These are phyloP conservation scores for Paratinospora sagittata DNA, from an alignment of 164 flowering plant genomes.

Conservation along the genomic window DNA sequence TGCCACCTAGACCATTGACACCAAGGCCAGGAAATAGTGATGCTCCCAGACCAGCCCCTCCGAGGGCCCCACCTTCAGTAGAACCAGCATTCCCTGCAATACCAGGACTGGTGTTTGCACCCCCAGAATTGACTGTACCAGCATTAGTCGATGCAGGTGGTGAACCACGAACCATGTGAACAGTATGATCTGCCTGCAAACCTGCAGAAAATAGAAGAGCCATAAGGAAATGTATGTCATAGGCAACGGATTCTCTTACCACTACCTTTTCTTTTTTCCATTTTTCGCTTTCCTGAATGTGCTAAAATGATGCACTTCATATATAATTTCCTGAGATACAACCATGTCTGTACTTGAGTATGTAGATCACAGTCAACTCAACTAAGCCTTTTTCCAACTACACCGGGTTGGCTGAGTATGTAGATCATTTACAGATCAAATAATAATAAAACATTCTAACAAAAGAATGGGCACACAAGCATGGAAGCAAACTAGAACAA, in stretches of 20 bases:
- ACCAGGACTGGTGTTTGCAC: conserved; percentile 26
- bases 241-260: background rate
- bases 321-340: background rate
- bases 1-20: conserved; percentile 42
- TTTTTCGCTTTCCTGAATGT: background rate
- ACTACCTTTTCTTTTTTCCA: background rate
- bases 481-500: background rate
- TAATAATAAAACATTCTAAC: background rate
- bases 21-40: conserved; percentile 64
- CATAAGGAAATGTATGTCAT: background rate
- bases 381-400: too few species aligned
- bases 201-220: conserved; percentile 29
- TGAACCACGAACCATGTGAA: conserved; percentile 77
- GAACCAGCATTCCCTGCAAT: conserved; percentile 28
- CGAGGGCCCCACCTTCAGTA: conserved; percentile 41
- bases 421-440: background rate
- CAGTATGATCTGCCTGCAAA: conserved; percentile 74
- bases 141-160: conserved; percentile 43
- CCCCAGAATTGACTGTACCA: conserved; percentile 32
- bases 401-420: too few species aligned
- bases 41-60: conserved; percentile 50
- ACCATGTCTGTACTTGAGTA: background rate
- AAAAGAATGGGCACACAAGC: background rate
- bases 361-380: background rate
- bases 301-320: background rate